Evolutionary conservation across 179 eudicot genomes (phyloP).

Genomic region (Vitellaria paradoxa): DNA sequence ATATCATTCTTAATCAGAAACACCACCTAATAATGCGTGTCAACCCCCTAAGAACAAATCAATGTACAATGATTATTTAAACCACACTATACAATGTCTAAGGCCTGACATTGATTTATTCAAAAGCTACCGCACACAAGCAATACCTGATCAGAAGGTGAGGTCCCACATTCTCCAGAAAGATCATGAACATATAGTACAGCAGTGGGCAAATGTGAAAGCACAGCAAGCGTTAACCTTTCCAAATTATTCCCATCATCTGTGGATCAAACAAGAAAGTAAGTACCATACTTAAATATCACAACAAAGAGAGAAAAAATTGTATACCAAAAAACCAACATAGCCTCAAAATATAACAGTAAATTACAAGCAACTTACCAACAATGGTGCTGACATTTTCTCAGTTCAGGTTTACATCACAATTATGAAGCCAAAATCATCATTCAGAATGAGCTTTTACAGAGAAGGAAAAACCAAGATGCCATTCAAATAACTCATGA

Average conservation of each 20-base stretch:
- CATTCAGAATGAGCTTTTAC: constrained; percentile 1
- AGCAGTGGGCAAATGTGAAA: constrained; percentile 93
- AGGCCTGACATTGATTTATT: neutral
- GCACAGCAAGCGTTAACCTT: constrained; percentile 95
- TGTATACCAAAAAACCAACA: constrained; percentile 4
- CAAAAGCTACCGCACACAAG: neutral
- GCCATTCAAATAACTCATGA: neutral
- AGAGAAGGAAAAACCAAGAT: neutral
- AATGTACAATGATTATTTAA: neutral
- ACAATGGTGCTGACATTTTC: neutral
- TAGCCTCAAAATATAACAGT: neutral
- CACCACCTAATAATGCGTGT: neutral
- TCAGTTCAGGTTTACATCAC: neutral
- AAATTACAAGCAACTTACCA: neutral
- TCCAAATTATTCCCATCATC: constrained; percentile 96
- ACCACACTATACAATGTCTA: neutral
- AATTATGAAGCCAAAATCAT: neutral
- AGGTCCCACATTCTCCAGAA: constrained; percentile 96
- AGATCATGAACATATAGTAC: constrained; percentile 94
- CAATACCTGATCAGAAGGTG: constrained; percentile 91
- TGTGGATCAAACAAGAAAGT: constrained; percentile 33
- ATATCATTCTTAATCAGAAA: neutral
- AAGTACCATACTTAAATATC: neutral
- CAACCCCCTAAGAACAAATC: neutral
- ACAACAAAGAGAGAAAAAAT: neutral